A percentile compares a stretch with the other conserved stretches of the same genome.
Evolutionary conservation across 2,329 filamentous ascomycete genomes (phyloP).

Genomic region (Stachybotrys chartarum): DNA sequence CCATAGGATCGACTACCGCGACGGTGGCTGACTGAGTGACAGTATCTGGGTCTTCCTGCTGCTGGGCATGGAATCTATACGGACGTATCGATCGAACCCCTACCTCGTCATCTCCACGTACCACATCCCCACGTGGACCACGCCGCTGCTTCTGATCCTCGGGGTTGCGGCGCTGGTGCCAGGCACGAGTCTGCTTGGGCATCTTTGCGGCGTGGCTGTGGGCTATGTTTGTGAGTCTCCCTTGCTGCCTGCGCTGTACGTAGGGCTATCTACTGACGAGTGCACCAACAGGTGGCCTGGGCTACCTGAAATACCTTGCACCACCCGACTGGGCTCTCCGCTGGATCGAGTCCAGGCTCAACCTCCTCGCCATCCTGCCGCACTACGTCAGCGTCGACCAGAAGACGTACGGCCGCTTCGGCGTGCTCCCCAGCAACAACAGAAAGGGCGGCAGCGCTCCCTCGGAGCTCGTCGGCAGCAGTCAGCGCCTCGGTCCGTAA

Average conservation of each 20-base stretch:
- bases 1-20: neutral
- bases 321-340: constrained; percentile 83
- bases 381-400: constrained; percentile 94
- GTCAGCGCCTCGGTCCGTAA: constrained; percentile 63
- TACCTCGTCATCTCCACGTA: constrained; percentile 56
- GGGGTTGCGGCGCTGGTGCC: constrained; percentile 72
- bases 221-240: constrained; percentile 72
- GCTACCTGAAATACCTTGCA: constrained; percentile 81
- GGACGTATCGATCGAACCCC: constrained; percentile 76
- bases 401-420: constrained; percentile 90
- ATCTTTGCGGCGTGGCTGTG: constrained; percentile 73
- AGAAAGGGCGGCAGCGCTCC: constrained; percentile 34
- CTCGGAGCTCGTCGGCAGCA: constrained; percentile 53
- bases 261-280: neutral
- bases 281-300: constrained; percentile 59
- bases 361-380: constrained; percentile 74
- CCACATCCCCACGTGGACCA: constrained; percentile 86
- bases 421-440: constrained; percentile 63
- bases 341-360: constrained; percentile 84
- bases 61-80: constrained; percentile 76
- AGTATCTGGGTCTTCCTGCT: constrained; percentile 93
- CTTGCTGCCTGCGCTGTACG: constrained; percentile 2
- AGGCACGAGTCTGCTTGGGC: constrained; percentile 76
- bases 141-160: constrained; percentile 70
- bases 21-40: neutral